These are phyloP conservation scores for Brettanomyces custersianus DNA, from an alignment of 805 yeast species.

Conservation along the genomic window DNA sequence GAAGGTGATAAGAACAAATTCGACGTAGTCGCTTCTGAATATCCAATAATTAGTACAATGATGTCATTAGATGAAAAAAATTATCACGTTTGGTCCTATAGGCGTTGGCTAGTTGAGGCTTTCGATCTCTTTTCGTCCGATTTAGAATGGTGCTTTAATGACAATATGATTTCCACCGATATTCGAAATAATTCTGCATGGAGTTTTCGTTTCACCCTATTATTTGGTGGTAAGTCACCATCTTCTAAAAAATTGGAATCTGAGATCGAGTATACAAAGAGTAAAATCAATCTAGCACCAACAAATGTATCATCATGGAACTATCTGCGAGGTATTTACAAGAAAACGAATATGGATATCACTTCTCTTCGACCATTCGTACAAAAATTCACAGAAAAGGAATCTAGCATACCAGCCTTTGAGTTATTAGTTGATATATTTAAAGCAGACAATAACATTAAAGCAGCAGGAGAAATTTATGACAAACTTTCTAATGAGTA, in stretches of 20 bases:
- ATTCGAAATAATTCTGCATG: conserved; percentile 89
- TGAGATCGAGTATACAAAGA: conserved; percentile 48
- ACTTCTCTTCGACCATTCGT: conserved; percentile 38
- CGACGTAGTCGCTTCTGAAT: conserved; percentile 42
- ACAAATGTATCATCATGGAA: conserved; percentile 85
- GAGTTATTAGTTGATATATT: conserved; percentile 53
- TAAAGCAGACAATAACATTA: conserved; percentile 18
- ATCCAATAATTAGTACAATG: conserved; percentile 57
- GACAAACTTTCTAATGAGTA: conserved; percentile 34
- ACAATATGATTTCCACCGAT: conserved; percentile 45
- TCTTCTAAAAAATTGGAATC: conserved; percentile 9
- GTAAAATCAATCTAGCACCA: conserved; percentile 51
- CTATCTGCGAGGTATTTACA: conserved; percentile 56
- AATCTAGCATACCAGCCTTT: conserved; percentile 48
- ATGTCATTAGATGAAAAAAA: conserved; percentile 76
- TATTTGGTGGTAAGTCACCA: conserved; percentile 21
- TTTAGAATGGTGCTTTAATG: conserved; percentile 45
- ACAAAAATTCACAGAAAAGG: conserved; percentile 27
- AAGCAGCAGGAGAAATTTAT: conserved; percentile 36
- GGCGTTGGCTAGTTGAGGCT: conserved; percentile 69
- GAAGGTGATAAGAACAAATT: conserved; percentile 17
- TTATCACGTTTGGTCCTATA: conserved; percentile 93
- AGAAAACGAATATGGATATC: conserved; percentile 19
- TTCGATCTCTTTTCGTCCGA: conserved; percentile 37
- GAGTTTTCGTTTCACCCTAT: conserved; percentile 70